Percentiles rank a stretch among this genome's conserved stretches.
These are phyloP conservation scores for Eucalyptus cladocalyx DNA, from an alignment of 345 rosid species.

Conservation along the genomic window DNA sequence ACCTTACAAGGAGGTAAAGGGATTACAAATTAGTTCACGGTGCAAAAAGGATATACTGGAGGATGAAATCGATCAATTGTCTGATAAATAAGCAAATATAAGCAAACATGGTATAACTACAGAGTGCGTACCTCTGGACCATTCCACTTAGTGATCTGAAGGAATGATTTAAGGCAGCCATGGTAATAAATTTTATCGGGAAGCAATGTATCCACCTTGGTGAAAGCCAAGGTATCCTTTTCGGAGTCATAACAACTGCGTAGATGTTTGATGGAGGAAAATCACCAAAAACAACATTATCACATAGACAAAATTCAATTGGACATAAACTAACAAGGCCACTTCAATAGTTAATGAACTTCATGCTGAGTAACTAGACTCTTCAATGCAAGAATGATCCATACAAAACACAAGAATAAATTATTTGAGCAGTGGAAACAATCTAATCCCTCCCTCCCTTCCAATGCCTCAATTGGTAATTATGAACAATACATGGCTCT, in stretches of 20 bases:
- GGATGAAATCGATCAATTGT: background rate
- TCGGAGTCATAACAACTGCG: conserved; percentile 79
- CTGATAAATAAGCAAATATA: background rate
- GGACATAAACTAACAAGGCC: background rate
- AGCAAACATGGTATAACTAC: background rate
- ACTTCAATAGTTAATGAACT: background rate
- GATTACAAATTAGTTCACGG: background rate
- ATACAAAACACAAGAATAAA: background rate
- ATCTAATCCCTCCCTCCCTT: background rate
- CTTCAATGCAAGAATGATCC: background rate
- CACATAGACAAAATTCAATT: background rate
- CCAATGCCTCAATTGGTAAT: background rate
- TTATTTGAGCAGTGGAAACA: background rate
- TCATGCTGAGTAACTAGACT: background rate
- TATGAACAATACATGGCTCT: background rate
- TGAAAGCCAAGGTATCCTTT: conserved; percentile 78
- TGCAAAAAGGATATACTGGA: background rate
- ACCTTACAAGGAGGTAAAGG: conserved; percentile 31
- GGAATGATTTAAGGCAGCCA: conserved; percentile 85
- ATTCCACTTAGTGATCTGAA: conserved; percentile 87
- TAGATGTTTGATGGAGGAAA: background rate
- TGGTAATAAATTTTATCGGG: conserved; percentile 78
- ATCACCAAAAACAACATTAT: background rate
- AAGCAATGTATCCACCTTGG: conserved; percentile 72
- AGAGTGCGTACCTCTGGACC: conserved; percentile 81